Evolutionary conservation across 2,329 filamentous ascomycete genomes (phyloP).

Genomic region (Fusarium veterinarium): DNA sequence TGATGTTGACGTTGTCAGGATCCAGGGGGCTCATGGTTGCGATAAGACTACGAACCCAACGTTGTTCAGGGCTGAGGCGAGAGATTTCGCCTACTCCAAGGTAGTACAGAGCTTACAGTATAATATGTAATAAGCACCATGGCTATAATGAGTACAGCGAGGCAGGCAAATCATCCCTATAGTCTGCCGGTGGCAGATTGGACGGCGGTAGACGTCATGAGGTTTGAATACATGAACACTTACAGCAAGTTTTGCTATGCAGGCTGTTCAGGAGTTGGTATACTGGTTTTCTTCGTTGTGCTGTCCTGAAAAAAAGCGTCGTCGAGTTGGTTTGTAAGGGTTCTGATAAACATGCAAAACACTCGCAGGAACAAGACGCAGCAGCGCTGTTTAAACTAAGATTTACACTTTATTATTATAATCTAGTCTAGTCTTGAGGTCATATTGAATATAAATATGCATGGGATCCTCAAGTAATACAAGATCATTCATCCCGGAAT

Average conservation of each 20-base stretch:
- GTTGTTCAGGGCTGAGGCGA: neutral
- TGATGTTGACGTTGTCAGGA: constrained; percentile 15
- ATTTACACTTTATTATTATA: accelerated
- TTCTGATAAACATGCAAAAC: neutral
- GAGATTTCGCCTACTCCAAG: constrained; percentile 13
- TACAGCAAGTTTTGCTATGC: accelerated
- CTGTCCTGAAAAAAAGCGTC: accelerated
- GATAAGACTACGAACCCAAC: constrained; percentile 33
- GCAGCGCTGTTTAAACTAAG: too few relatives aligned
- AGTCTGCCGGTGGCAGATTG: too few relatives aligned
- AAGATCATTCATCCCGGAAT: too few relatives aligned
- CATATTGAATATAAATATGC: accelerated
- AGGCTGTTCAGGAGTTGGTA: neutral
- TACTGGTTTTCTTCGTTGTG: accelerated
- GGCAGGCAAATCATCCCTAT: too few relatives aligned
- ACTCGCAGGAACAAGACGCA: neutral
- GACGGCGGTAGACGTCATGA: too few relatives aligned
- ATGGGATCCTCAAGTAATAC: neutral
- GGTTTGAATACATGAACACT: accelerated
- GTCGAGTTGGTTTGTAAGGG: neutral
- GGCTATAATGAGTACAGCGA: too few relatives aligned
- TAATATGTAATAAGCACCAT: neutral
- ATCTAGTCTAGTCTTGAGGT: accelerated
- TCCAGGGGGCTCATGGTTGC: constrained; percentile 40
- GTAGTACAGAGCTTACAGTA: neutral